These are phyloP conservation scores for Metarhizium rileyi DNA, from an alignment of 2,329 filamentous ascomycete species.

Conservation along the genomic window DNA sequence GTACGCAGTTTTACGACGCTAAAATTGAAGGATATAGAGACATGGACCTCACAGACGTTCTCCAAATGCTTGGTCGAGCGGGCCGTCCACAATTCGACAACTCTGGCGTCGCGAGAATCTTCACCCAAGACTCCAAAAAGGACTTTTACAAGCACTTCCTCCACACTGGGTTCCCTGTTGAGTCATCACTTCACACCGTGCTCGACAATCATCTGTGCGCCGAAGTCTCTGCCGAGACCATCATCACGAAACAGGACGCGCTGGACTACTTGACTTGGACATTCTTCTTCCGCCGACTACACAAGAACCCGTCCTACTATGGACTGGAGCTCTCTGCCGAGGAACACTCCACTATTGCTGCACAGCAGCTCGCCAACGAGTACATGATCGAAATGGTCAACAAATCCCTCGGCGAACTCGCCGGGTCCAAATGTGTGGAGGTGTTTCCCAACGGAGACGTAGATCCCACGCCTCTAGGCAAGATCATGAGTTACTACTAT, in stretches of 20 bases:
- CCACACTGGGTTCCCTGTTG: slow-evolving; percentile 94
- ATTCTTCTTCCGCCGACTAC: slow-evolving; percentile 93
- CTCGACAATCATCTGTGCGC: slow-evolving; percentile 94
- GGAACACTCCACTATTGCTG: slow-evolving; percentile 78
- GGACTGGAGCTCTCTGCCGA: slow-evolving; percentile 88
- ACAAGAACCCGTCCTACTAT: slow-evolving; percentile 98
- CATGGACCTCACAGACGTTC: slow-evolving; percentile 95
- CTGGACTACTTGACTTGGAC: slow-evolving; percentile 98
- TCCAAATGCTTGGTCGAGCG: slow-evolving; percentile 95
- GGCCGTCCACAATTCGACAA: slow-evolving; percentile 94
- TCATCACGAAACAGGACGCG: slow-evolving; percentile 90
- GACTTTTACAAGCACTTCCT: slow-evolving; percentile 99
- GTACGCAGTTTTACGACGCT: slow-evolving; percentile 95
- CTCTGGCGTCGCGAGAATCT: slow-evolving; percentile 91
- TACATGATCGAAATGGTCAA: slow-evolving; percentile 93
- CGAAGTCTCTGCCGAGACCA: slow-evolving; percentile 87
- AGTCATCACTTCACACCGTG: slow-evolving; percentile 92
- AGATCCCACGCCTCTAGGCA: slow-evolving; percentile 81
- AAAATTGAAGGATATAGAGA: slow-evolving; percentile 97
- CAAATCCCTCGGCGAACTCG: slow-evolving; percentile 72
- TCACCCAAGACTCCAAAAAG: slow-evolving; percentile 96
- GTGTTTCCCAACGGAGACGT: slow-evolving; percentile 82
- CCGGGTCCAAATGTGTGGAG: slow-evolving; percentile 73
- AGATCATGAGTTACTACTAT: slow-evolving; percentile 99
- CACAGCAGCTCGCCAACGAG: slow-evolving; percentile 81